Conservation (phyloP, 139 green algal species). For the Astrephomene gubernaculifera region DNA sequence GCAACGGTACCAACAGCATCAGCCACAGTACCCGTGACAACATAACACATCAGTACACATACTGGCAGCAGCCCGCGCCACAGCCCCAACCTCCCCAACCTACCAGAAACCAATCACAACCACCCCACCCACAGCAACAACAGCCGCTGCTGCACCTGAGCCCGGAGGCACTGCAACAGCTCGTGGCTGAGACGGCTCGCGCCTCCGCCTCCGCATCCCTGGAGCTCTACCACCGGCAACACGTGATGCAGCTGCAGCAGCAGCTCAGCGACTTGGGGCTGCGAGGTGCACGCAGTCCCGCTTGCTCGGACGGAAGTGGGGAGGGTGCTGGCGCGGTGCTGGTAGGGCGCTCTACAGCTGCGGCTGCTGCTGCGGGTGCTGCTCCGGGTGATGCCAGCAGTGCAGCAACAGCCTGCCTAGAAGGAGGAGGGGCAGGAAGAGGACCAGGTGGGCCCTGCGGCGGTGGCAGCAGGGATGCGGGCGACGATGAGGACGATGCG, state of each 20-base stretch:
- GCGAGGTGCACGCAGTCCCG: neutral
- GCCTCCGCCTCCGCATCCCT: neutral
- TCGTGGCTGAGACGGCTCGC: constrained; percentile 13
- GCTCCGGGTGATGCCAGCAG: neutral
- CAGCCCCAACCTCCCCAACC: neutral
- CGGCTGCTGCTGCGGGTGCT: neutral
- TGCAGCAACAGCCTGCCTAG: neutral
- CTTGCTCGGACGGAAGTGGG: neutral
- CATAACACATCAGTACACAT: neutral
- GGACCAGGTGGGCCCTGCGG: neutral
- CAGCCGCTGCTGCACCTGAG: neutral
- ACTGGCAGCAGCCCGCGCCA: neutral
- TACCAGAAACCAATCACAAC: neutral
- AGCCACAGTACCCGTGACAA: neutral
- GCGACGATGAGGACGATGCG: neutral
- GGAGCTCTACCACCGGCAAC: neutral
- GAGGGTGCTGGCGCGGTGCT: neutral
- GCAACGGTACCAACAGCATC: neutral
- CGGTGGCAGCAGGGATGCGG: too few species aligned
- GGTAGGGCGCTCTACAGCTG: neutral
- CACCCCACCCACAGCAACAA: neutral
- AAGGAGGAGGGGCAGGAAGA: neutral
- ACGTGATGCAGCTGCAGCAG: constrained; percentile 34
- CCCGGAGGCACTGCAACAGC: neutral
- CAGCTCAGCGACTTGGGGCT: neutral